Percentiles rank a stretch among this genome's conserved stretches.
Evolutionary conservation across 2,329 filamentous ascomycete species (phyloP).

Genomic region (Lachnellula suecica): DNA sequence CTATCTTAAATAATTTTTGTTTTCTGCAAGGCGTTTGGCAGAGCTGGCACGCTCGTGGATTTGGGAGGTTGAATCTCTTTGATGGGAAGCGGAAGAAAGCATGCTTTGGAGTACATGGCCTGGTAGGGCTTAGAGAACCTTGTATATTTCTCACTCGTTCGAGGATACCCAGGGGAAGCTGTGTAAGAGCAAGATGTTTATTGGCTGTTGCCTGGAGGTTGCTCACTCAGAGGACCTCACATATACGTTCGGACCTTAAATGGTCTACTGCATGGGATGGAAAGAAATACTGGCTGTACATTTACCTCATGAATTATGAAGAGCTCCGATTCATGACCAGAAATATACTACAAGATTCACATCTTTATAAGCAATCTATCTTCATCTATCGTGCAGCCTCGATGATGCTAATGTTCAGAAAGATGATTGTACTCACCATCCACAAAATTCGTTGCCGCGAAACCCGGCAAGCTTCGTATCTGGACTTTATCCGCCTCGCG

Average conservation of each 20-base stretch:
- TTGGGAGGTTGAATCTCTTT: slow-evolving; percentile 8
- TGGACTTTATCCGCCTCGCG: background rate
- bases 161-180: background rate
- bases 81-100: background rate
- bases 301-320: background rate
- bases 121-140: no score
- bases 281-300: background rate
- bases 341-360: slow-evolving; percentile 15
- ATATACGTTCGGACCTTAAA: slow-evolving; percentile 4
- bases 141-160: background rate
- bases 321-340: background rate
- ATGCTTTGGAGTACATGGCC: background rate
- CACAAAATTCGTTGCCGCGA: background rate
- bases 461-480: background rate
- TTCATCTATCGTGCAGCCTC: background rate
- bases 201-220: background rate
- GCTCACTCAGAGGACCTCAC: background rate
- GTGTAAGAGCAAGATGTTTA: background rate
- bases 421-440: background rate
- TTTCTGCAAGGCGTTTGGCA: slow-evolving; percentile 4
- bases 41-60: slow-evolving; percentile 16
- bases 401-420: background rate
- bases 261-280: background rate
- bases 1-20: slow-evolving; percentile 13
- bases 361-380: slow-evolving; percentile 4